Evolutionary conservation across 768 basidiomycete species (phyloP).

Genomic region (Boletus sp.): DNA sequence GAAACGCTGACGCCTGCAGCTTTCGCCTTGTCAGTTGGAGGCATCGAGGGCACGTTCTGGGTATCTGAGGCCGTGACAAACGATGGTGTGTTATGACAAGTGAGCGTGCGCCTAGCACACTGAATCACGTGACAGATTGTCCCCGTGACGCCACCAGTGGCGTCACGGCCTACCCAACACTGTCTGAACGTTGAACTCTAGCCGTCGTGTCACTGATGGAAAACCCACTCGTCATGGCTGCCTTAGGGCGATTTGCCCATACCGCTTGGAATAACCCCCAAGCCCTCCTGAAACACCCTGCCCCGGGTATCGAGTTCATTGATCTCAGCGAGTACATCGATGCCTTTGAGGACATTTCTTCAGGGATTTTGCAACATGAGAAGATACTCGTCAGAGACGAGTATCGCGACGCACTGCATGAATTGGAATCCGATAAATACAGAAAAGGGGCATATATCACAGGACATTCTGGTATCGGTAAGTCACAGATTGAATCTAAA

Average conservation of each 20-base stretch:
- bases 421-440: background rate
- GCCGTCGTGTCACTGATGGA: too few relatives aligned
- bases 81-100: background rate
- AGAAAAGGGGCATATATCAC: background rate
- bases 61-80: background rate
- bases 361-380: too few relatives aligned
- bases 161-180: too few relatives aligned
- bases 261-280: too few relatives aligned
- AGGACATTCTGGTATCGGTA: background rate
- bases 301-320: background rate
- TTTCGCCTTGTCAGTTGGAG: conserved; percentile 53
- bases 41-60: conserved; percentile 30
- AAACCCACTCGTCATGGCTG: too few relatives aligned
- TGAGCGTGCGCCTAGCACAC: background rate
- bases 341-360: background rate
- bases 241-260: too few relatives aligned
- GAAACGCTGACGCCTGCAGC: conserved; percentile 67
- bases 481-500: background rate
- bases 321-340: background rate
- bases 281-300: too few relatives aligned
- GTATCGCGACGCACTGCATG: background rate
- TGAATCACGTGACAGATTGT: conserved; percentile 9
- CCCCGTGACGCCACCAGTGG: too few relatives aligned
- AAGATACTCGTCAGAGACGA: background rate
- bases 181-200: too few relatives aligned